phyloP scores from a whole-genome alignment of 2,329 filamentous ascomycete genomes.

The Fusarium mexicanum region DNA sequence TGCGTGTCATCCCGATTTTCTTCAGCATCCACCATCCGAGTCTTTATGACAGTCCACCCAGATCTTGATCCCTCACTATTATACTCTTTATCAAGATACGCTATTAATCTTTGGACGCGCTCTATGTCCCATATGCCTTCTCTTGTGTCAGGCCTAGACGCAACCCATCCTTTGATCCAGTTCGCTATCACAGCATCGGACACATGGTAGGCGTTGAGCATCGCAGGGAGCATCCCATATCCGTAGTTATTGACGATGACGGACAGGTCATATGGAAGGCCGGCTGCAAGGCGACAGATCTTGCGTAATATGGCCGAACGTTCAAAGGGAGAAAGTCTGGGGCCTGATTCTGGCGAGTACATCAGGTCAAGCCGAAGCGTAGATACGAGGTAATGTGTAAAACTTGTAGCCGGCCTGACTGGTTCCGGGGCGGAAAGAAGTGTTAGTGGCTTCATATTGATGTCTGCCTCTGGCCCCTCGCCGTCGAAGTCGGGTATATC shows the following conservation, averaged over 20 bases:
- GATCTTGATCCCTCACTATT: background rate
- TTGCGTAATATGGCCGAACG: background rate
- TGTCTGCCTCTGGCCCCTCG: background rate
- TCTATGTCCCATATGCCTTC: slow-evolving; percentile 34
- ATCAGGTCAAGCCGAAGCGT: slow-evolving; percentile 22
- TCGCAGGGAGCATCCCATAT: slow-evolving; percentile 28
- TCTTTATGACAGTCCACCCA: slow-evolving; percentile 23
- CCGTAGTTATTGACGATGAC: slow-evolving; percentile 27
- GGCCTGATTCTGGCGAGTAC: slow-evolving; percentile 1
- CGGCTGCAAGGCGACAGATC: slow-evolving; percentile 21
- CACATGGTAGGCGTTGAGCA: slow-evolving; percentile 30
- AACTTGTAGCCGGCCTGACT: slow-evolving; percentile 25
- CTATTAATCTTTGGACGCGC: slow-evolving; percentile 19
- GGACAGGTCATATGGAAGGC: slow-evolving; percentile 8
- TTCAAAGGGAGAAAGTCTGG: background rate
- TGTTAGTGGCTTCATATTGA: background rate
- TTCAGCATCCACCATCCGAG: slow-evolving; percentile 25
- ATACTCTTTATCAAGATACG: slow-evolving; percentile 27
- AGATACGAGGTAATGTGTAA: slow-evolving; percentile 24
- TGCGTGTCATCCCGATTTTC: background rate
- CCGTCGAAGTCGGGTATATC: slow-evolving; percentile 7
- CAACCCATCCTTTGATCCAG: slow-evolving; percentile 29
- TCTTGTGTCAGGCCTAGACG: background rate
- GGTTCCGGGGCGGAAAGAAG: slow-evolving; percentile 10
- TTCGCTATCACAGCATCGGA: background rate